Conservation (phyloP, 2,329 filamentous ascomycete genomes). For the Periconia sp. region DNA sequence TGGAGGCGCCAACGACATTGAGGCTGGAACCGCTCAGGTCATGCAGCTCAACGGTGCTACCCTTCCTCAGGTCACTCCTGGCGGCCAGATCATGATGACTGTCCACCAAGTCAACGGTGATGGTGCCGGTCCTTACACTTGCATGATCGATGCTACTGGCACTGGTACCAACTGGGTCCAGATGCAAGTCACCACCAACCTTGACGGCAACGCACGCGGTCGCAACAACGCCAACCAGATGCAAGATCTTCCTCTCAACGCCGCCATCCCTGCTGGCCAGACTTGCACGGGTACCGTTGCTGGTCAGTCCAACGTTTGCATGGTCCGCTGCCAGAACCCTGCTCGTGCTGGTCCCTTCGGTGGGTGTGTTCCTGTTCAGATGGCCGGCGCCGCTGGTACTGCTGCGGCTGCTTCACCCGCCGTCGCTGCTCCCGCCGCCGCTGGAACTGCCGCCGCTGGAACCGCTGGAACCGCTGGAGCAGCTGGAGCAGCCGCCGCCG, state of each 20-base stretch:
- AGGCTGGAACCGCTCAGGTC: constrained; percentile 60
- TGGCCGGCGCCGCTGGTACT: constrained; percentile 27
- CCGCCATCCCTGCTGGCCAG: constrained; percentile 58
- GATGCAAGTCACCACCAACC: constrained; percentile 58
- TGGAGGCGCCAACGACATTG: constrained; percentile 58
- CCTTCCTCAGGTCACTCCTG: constrained; percentile 61
- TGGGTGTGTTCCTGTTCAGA: constrained; percentile 61
- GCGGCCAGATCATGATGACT: constrained; percentile 63
- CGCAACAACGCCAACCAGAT: constrained; percentile 39
- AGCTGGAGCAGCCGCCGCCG: constrained; percentile 5
- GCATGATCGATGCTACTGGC: constrained; percentile 65
- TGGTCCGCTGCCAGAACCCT: constrained; percentile 64
- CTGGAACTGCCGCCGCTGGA: constrained; percentile 3
- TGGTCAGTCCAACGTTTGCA: constrained; percentile 61
- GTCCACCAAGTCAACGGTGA: constrained; percentile 69
- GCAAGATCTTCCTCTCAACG: constrained; percentile 54
- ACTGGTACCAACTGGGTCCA: constrained; percentile 57
- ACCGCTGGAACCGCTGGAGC: constrained; percentile 4
- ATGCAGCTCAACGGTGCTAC: constrained; percentile 58
- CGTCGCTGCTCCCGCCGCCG: constrained; percentile 6
- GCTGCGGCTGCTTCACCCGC: constrained; percentile 4
- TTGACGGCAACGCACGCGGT: constrained; percentile 55
- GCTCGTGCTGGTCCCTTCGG: constrained; percentile 65
- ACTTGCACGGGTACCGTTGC: constrained; percentile 62
- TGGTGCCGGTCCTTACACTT: constrained; percentile 66